These are phyloP conservation scores for Pichia kluyveri DNA, from an alignment of 805 yeast genomes.

Conservation along the genomic window DNA sequence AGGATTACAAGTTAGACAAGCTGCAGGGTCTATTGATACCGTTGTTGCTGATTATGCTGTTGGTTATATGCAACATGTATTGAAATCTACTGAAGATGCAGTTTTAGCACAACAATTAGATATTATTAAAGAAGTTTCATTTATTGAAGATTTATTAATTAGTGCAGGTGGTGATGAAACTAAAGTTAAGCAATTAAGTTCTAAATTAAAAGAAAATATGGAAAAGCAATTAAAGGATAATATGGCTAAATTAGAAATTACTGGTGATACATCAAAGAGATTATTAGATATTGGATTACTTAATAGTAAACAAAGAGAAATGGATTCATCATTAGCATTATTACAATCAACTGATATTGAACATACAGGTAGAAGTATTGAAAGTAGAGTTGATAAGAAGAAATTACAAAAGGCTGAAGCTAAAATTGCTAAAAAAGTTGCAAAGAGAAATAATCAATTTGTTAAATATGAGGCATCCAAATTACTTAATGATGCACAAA, in stretches of 20 bases:
- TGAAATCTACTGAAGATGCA: constrained; percentile 70
- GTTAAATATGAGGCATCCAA: constrained; percentile 93
- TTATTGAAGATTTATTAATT: constrained; percentile 52
- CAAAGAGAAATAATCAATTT: constrained; percentile 72
- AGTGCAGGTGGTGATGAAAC: constrained; percentile 75
- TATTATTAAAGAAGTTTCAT: constrained; percentile 57
- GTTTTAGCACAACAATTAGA: constrained; percentile 69
- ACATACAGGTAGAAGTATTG: constrained; percentile 85
- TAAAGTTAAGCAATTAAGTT: constrained; percentile 42
- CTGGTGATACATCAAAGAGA: constrained; percentile 85
- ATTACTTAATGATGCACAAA: constrained; percentile 54
- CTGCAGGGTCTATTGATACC: constrained; percentile 79
- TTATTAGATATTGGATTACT: constrained; percentile 70
- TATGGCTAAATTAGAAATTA: constrained; percentile 63
- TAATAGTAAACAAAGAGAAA: constrained; percentile 61
- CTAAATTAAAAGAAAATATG: constrained; percentile 39
- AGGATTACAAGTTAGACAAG: constrained; percentile 62
- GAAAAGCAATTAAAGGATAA: constrained; percentile 50
- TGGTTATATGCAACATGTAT: constrained; percentile 80
- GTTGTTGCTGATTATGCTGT: constrained; percentile 84
- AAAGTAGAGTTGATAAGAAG: constrained; percentile 91
- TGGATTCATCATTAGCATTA: constrained; percentile 65
- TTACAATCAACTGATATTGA: constrained; percentile 82
- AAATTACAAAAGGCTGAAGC: constrained; percentile 95
- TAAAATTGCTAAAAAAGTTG: constrained; percentile 94